Percentiles rank a stretch among this genome's conserved stretches.
Conservation (phyloP, 768 basidiomycete genomes). For the Melanogaster broomeanus region DNA sequence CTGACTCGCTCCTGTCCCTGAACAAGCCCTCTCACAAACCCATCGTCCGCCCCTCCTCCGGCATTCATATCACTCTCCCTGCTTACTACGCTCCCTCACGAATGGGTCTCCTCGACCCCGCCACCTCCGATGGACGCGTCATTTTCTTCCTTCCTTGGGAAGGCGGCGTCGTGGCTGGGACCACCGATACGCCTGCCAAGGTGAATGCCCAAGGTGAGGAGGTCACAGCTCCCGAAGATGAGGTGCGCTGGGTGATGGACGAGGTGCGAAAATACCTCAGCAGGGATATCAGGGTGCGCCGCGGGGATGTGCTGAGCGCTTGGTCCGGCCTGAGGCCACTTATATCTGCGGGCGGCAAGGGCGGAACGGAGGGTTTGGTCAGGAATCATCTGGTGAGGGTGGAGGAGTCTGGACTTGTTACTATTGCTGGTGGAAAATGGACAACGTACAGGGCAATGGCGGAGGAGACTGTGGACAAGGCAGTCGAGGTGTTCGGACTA, state of each 20-base stretch:
- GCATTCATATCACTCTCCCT: constrained; percentile 95
- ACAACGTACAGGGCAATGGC: constrained; percentile 98
- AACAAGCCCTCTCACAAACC: constrained; percentile 76
- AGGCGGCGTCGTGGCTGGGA: constrained; percentile 96
- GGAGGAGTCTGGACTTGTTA: constrained; percentile 77
- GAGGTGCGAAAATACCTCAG: constrained; percentile 89
- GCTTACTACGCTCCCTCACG: constrained; percentile 94
- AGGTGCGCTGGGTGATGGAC: constrained; percentile 95
- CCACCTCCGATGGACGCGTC: constrained; percentile 94
- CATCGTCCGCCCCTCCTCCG: constrained; percentile 91
- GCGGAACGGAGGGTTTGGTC: constrained; percentile 84
- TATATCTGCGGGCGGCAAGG: constrained; percentile 75
- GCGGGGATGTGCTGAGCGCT: constrained; percentile 93
- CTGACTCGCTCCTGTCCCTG: constrained; percentile 80
- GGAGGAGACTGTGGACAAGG: constrained; percentile 88
- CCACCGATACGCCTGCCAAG: constrained; percentile 82
- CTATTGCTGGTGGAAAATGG: constrained; percentile 98
- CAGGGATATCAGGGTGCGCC: constrained; percentile 90
- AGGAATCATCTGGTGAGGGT: constrained; percentile 93
- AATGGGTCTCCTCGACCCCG: constrained; percentile 95
- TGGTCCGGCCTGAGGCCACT: constrained; percentile 94
- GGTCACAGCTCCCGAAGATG: constrained; percentile 86
- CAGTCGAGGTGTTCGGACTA: constrained; percentile 77
- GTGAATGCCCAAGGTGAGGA: constrained; percentile 58
- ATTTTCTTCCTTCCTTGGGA: constrained; percentile 99